A percentile compares a stretch with the other conserved stretches of the same genome.
These are phyloP conservation scores for Picea abies DNA, from an alignment of 83 land plant species.

Conservation along the genomic window DNA sequence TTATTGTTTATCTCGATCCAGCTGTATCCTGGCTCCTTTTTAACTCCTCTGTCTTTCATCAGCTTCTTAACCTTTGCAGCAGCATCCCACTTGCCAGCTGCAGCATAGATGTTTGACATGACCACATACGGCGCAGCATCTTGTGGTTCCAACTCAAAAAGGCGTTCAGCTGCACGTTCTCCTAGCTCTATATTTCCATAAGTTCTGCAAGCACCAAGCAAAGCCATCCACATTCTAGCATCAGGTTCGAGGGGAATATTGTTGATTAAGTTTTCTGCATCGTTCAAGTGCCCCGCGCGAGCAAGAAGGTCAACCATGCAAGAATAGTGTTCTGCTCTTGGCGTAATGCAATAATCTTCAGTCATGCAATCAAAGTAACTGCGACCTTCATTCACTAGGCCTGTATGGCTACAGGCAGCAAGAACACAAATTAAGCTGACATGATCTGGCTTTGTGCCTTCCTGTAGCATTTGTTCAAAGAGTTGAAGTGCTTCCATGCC, in stretches of 20 bases:
- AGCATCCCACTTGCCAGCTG: constrained; percentile 32
- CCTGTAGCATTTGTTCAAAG: constrained; percentile 45
- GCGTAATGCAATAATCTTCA: constrained; percentile 21
- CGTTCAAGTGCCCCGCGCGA: constrained; percentile 42
- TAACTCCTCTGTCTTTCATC: constrained; percentile 29
- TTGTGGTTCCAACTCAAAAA: constrained; percentile 30
- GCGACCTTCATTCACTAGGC: constrained; percentile 56
- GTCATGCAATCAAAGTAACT: constrained; percentile 38
- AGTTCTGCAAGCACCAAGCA: constrained; percentile 44
- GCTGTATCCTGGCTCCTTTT: constrained; percentile 17
- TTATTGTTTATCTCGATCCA: constrained; percentile 1
- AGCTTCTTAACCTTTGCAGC: constrained; percentile 34
- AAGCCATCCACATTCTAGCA: constrained; percentile 53
- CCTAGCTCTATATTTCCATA: constrained; percentile 36
- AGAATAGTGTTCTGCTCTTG: constrained; percentile 56
- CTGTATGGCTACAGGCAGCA: constrained; percentile 56
- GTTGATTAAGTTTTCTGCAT: constrained; percentile 39
- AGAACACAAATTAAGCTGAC: constrained; percentile 59
- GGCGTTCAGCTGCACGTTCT: constrained; percentile 16
- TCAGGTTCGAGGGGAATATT: constrained; percentile 55
- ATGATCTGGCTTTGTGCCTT: constrained; percentile 43
- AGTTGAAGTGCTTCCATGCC: too few species aligned
- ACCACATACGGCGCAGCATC: constrained; percentile 39
- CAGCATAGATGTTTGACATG: constrained; percentile 49
- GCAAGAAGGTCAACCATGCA: constrained; percentile 59